phyloP scores from a whole-genome alignment of 352 stramenopile species.

The Pythium phragmiticola region DNA sequence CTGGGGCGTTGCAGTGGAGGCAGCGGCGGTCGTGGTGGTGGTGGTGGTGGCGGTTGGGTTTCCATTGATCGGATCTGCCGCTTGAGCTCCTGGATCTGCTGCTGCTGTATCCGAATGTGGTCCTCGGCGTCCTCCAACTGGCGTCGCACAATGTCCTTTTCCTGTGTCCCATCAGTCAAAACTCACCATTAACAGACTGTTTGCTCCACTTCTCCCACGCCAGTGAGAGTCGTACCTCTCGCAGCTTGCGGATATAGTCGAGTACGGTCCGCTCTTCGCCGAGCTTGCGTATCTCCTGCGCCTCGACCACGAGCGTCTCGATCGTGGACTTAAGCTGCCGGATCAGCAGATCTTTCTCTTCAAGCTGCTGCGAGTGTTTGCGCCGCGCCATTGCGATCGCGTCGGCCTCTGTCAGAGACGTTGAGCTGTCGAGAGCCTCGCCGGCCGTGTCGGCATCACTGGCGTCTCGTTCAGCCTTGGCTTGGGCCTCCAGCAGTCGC shows the following conservation, averaged over 20 bases:
- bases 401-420: neutral
- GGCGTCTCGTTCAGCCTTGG: neutral
- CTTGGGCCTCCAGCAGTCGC: constrained; percentile 2
- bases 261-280: constrained; percentile 79
- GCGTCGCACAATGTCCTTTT: constrained; percentile 63
- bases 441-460: neutral
- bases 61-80: constrained; percentile 56
- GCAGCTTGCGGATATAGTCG: constrained; percentile 82
- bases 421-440: neutral
- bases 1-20: neutral
- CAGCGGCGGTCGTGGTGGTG: neutral
- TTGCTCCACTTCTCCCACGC: too few relatives aligned
- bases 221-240: constrained; percentile 37
- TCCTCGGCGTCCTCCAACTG: constrained; percentile 78
- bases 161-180: constrained; percentile 20
- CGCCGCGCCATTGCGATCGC: constrained; percentile 11
- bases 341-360: constrained; percentile 84
- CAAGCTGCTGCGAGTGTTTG: constrained; percentile 52
- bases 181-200: neutral
- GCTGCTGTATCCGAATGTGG: constrained; percentile 72
- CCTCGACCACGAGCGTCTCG: constrained; percentile 68
- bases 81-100: constrained; percentile 79
- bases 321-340: constrained; percentile 80
- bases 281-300: constrained; percentile 74
- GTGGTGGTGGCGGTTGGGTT: neutral